Percentiles rank a stretch among this genome's conserved stretches.
Conservation (phyloP, 345 rosid species). For the Pistacia integerrima region DNA sequence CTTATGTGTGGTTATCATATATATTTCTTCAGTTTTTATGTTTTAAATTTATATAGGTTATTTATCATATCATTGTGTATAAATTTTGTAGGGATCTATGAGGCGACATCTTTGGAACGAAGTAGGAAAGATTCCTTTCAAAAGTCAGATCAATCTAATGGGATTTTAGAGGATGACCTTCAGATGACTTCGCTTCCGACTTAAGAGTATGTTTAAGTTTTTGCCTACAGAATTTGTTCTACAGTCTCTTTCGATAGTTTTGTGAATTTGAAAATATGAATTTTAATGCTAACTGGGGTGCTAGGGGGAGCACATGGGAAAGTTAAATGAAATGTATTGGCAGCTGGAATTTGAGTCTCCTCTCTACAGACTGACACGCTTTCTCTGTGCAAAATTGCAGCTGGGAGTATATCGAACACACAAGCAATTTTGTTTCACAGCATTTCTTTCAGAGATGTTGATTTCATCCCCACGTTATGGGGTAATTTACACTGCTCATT, state of each 20-base stretch:
- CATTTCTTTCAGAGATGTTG: not conserved
- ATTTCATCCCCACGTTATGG: not conserved
- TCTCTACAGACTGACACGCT: not conserved
- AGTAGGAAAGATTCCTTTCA: constrained; percentile 54
- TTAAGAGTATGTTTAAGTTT: constrained; percentile 27
- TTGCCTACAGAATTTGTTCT: not conserved
- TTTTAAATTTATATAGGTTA: constrained; percentile 1
- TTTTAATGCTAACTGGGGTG: not conserved
- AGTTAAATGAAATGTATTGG: not conserved
- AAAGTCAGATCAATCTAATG: constrained; percentile 51
- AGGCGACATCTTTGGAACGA: constrained; percentile 79
- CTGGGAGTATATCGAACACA: not conserved
- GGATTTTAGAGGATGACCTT: constrained; percentile 53
- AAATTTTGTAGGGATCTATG: constrained; percentile 61
- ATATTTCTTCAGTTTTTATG: not conserved
- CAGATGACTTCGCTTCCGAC: constrained; percentile 60
- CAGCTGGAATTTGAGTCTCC: not conserved
- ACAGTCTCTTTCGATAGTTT: not conserved
- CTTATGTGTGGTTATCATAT: not conserved
- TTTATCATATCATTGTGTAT: not conserved
- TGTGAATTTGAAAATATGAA: constrained; percentile 1
- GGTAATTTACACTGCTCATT: not conserved
- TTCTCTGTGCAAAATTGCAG: not conserved
- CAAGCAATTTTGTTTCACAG: not conserved
- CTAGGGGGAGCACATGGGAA: not conserved